Conservation (phyloP, 345 rosid species). For the Salix brachista region DNA sequence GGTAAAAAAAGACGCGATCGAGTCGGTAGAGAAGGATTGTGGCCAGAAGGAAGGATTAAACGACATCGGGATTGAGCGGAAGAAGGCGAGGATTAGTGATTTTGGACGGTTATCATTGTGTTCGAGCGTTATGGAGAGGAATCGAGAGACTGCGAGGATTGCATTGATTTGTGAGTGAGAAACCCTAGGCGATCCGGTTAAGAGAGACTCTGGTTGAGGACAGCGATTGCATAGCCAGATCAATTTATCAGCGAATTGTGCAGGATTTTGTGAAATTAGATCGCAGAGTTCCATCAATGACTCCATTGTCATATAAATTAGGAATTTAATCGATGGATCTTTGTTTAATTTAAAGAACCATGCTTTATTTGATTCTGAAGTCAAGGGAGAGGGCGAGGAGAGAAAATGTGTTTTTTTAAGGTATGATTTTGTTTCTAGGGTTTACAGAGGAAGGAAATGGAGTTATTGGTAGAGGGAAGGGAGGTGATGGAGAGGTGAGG, state of each 20-base stretch:
- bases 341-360: background rate
- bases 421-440: background rate
- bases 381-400: background rate
- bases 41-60: conserved; percentile 87
- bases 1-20: conserved; percentile 52
- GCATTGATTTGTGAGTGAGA: conserved; percentile 89
- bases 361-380: background rate
- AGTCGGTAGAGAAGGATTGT: conserved; percentile 51
- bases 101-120: conserved; percentile 51
- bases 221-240: conserved; percentile 90
- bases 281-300: conserved; percentile 84
- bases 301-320: conserved; percentile 47
- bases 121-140: conserved; percentile 57
- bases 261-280: conserved; percentile 65
- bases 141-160: conserved; percentile 68
- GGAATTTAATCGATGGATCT: background rate
- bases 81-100: conserved; percentile 57
- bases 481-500: background rate
- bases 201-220: conserved; percentile 66
- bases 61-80: conserved; percentile 64
- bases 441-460: conserved; percentile 1
- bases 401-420: background rate
- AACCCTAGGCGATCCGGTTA: conserved; percentile 66
- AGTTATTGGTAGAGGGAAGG: background rate
- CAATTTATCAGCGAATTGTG: conserved; percentile 72